Conservation (phyloP, 2,329 filamentous ascomycete species). For the Stachybotrys echinatus region DNA sequence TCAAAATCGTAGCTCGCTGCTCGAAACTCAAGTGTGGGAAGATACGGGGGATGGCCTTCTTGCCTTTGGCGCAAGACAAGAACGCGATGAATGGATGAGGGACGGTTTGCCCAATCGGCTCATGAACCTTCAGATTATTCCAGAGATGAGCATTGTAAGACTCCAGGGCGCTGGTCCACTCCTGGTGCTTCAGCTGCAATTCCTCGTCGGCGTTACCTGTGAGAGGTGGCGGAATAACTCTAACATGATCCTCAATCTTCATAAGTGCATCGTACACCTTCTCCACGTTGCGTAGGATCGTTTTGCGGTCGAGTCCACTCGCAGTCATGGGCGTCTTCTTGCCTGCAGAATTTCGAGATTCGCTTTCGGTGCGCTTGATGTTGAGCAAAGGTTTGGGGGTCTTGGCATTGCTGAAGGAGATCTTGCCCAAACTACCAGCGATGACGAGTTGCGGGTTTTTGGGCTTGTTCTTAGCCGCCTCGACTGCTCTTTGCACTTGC, state of each 20-base stretch:
- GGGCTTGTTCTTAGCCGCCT: conserved; percentile 93
- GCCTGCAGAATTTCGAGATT: conserved; percentile 45
- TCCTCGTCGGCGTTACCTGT: conserved; percentile 56
- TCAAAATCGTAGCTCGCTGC: conserved; percentile 90
- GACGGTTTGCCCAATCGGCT: conserved; percentile 73
- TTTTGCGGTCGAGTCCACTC: conserved; percentile 70
- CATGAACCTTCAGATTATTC: conserved; percentile 84
- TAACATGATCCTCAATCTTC: conserved; percentile 89
- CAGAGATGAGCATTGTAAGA: conserved; percentile 77
- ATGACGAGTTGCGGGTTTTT: conserved; percentile 98
- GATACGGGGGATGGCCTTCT: conserved; percentile 89
- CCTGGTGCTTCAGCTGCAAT: conserved; percentile 66
- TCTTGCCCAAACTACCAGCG: conserved; percentile 93
- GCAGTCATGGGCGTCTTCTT: conserved; percentile 31
- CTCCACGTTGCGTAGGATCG: conserved; percentile 81
- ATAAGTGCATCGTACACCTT: conserved; percentile 83
- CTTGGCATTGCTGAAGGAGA: conserved; percentile 98
- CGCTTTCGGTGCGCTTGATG: conserved; percentile 80
- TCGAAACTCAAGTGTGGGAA: conserved; percentile 91
- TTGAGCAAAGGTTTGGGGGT: conserved; percentile 92
- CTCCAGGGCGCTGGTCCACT: conserved; percentile 60
- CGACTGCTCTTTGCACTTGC: conserved; percentile 93
- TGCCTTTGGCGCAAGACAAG: conserved; percentile 90
- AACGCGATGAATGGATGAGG: conserved; percentile 95
- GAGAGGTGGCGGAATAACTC: conserved; percentile 63